Percentiles rank a stretch among this genome's conserved stretches.
phyloP scores from a whole-genome alignment of 208 protist species.

The Angomonas ambiguus region DNA sequence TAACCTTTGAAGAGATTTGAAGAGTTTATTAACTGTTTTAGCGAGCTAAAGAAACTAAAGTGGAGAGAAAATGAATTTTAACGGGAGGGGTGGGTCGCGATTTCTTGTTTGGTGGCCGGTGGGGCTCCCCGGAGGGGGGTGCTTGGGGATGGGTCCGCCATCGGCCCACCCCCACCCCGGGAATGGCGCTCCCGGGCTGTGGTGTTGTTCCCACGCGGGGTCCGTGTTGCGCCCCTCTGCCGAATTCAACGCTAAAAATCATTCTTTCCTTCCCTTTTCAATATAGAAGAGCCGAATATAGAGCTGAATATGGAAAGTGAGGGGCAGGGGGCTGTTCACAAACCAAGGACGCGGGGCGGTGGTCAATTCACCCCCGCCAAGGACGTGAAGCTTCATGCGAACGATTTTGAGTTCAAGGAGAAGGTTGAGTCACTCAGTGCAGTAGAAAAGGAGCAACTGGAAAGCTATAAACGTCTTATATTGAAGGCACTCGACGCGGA shows the following conservation, averaged over 20 bases:
- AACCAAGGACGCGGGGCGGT: conserved; percentile 26
- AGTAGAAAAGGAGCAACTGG: conserved; percentile 20
- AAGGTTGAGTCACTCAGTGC: conserved; percentile 35
- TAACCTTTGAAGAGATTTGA: too few species aligned
- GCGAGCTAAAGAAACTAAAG: neutral
- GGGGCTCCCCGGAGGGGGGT: too few species aligned
- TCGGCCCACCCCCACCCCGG: too few species aligned
- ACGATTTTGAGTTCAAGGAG: conserved; percentile 58
- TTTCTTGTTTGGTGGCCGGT: too few species aligned
- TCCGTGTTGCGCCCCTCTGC: too few species aligned
- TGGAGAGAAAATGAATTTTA: conserved; percentile 3
- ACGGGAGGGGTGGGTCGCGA: too few species aligned
- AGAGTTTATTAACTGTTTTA: neutral
- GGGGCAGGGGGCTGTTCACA: conserved; percentile 4
- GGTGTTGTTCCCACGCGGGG: too few species aligned
- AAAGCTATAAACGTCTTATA: conserved; percentile 25
- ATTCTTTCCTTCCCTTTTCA: conserved; percentile 3
- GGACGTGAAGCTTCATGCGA: conserved; percentile 57
- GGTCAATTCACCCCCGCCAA: conserved; percentile 48
- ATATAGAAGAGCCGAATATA: conserved; percentile 13
- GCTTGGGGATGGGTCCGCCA: too few species aligned
- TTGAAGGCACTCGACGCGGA: neutral
- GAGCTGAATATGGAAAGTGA: conserved; percentile 19
- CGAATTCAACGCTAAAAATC: too few species aligned
- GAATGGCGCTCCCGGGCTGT: too few species aligned